Evolutionary conservation across 169 alveolate species (phyloP).

Genomic region (Cryptosporidium bovis): DNA sequence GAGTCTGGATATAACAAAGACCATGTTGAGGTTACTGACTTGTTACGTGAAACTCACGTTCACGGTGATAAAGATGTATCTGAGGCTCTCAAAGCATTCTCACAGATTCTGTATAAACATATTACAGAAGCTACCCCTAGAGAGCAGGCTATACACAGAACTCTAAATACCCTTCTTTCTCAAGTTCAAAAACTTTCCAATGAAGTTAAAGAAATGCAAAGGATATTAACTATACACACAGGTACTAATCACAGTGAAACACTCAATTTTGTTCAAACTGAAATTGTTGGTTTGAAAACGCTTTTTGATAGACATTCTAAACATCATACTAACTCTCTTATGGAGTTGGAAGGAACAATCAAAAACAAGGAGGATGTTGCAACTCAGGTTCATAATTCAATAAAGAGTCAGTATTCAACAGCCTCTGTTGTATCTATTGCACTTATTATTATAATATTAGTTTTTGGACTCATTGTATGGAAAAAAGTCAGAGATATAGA

Average conservation of each 20-base stretch:
- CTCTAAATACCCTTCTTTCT: conserved; percentile 72
- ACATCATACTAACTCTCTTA: conserved; percentile 76
- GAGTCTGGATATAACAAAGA: conserved; percentile 1
- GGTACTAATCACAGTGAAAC: conserved; percentile 72
- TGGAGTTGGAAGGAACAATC: conserved; percentile 58
- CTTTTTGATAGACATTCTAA: conserved; percentile 75
- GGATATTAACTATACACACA: conserved; percentile 26
- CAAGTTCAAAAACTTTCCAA: conserved; percentile 74
- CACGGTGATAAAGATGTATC: conserved; percentile 76
- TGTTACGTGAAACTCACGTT: conserved; percentile 67
- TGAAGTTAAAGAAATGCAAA: conserved; percentile 76
- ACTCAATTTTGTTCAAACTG: conserved; percentile 58
- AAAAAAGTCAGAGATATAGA: conserved; percentile 80
- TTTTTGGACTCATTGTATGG: conserved; percentile 79
- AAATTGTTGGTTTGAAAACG: conserved; percentile 61
- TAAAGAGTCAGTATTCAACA: conserved; percentile 75
- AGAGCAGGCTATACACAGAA: conserved; percentile 77
- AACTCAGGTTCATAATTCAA: conserved; percentile 75
- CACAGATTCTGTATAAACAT: conserved; percentile 76
- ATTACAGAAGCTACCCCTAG: conserved; percentile 78
- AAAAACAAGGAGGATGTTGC: conserved; percentile 66
- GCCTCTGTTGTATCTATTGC: conserved; percentile 75
- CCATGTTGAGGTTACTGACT: conserved; percentile 70
- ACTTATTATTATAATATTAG: conserved; percentile 72
- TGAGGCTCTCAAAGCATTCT: conserved; percentile 75